Evolutionary conservation across 1,139 yeast species (phyloP).

Genomic region (Yamadazyma diospyri): DNA sequence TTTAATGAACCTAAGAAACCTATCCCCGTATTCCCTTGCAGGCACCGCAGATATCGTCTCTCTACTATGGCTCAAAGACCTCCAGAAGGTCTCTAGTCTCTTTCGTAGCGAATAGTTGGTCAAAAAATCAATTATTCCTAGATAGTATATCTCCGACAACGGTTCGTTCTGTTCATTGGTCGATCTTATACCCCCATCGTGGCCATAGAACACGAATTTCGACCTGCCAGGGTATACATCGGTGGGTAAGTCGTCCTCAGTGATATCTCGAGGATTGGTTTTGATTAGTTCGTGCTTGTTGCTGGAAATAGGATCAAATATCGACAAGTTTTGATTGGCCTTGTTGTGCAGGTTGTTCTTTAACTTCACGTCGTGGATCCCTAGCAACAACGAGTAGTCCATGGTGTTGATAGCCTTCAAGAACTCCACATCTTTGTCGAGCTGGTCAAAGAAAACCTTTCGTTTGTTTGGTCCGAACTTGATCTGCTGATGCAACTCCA

Average conservation of each 20-base stretch:
- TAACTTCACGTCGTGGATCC: constrained; percentile 68
- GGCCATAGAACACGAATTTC: constrained; percentile 64
- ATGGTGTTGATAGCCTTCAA: constrained; percentile 75
- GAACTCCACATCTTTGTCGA: constrained; percentile 70
- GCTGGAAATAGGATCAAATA: constrained; percentile 46
- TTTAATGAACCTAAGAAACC: constrained; percentile 73
- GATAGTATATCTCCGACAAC: constrained; percentile 69
- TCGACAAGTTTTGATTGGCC: constrained; percentile 37
- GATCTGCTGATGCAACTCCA: constrained; percentile 59
- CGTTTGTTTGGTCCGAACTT: constrained; percentile 71
- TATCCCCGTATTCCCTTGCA: constrained; percentile 81
- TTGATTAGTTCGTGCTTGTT: constrained; percentile 40
- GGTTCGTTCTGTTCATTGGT: constrained; percentile 66
- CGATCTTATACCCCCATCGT: constrained; percentile 83
- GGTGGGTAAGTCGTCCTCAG: constrained; percentile 42
- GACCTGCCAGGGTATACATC: constrained; percentile 49
- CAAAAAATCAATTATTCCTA: constrained; percentile 92
- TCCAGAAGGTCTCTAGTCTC: constrained; percentile 80
- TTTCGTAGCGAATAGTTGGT: constrained; percentile 80
- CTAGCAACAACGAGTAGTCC: constrained; percentile 91
- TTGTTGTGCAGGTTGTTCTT: constrained; percentile 23
- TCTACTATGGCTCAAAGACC: constrained; percentile 68
- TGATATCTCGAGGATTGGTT: constrained; percentile 47
- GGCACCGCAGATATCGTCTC: constrained; percentile 85
- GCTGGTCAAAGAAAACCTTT: constrained; percentile 59